Evolutionary conservation across 2,329 filamentous ascomycete species (phyloP).

Genomic region (Cladosporium colombiae): DNA sequence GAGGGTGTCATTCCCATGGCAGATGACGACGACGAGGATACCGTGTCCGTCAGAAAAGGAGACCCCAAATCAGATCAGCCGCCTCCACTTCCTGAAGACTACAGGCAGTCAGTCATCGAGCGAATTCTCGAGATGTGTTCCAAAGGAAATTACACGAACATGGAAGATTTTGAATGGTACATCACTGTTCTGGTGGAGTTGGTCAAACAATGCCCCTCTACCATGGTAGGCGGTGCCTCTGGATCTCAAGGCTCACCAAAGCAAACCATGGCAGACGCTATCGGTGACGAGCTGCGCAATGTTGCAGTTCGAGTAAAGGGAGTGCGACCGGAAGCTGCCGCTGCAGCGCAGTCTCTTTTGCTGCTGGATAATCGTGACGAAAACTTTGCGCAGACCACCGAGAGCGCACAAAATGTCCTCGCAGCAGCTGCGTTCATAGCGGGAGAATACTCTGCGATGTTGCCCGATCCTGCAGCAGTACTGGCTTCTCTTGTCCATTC

Average conservation of each 20-base stretch:
- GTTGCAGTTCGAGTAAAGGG: slow-evolving; percentile 88
- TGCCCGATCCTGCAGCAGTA: slow-evolving; percentile 69
- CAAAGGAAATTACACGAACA: slow-evolving; percentile 79
- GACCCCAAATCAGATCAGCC: slow-evolving; percentile 51
- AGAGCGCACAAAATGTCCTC: slow-evolving; percentile 63
- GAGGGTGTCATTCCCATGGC: slow-evolving; percentile 50
- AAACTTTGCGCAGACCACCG: slow-evolving; percentile 54
- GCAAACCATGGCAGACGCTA: slow-evolving; percentile 44
- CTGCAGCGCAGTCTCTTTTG: slow-evolving; percentile 76
- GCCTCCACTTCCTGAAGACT: slow-evolving; percentile 78
- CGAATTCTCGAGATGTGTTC: slow-evolving; percentile 88
- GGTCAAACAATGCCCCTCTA: slow-evolving; percentile 66
- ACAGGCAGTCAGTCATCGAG: slow-evolving; percentile 77
- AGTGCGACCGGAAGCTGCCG: slow-evolving; percentile 75
- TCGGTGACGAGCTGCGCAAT: slow-evolving; percentile 85
- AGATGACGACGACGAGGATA: slow-evolving; percentile 60
- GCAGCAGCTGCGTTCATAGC: slow-evolving; percentile 80
- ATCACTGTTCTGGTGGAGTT: slow-evolving; percentile 86
- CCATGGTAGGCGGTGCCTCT: slow-evolving; percentile 26
- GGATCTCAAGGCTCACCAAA: slow-evolving; percentile 17
- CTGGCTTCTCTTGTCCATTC: slow-evolving; percentile 73
- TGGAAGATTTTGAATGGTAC: slow-evolving; percentile 96
- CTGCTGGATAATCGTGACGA: slow-evolving; percentile 62
- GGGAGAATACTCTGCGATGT: slow-evolving; percentile 79
- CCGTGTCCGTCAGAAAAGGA: slow-evolving; percentile 55